Evolutionary conservation across 495 filamentous ascomycete species (phyloP), one percentile per base, ranked within the genome.

Genomic region (Durotheca rogersii): DNA sequence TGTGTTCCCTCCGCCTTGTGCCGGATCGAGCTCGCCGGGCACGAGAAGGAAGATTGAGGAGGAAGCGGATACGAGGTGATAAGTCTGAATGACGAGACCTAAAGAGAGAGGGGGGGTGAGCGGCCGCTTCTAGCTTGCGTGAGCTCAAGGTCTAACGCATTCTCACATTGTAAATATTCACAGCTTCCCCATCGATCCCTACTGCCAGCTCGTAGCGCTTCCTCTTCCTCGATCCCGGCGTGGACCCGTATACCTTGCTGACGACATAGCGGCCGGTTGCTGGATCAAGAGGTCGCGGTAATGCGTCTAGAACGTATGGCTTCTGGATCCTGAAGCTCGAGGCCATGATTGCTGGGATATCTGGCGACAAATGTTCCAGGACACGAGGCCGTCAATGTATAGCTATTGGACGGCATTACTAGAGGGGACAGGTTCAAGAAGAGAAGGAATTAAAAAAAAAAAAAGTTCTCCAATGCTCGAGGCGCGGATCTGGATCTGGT

Each of bases 101-200:
- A n/a, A n/a, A n/a, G 56, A 3, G 50, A n/a, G 9, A 23, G 20
- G 35, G 72, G 53, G 66, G 49, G 53, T 27, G n/a, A 35, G 18
- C n/a, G 2, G 30, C 2, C 7, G n/a, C 6, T 27, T 17, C 10
- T 9, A 29, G 1, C 10, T 9, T 19, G 1, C n/a, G 37, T 3
- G 18, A 11, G 17, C 31, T 25, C 15, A 33, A 5, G 1, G 2
- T 9, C 2, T 15, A 9, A 3, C 1, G 1, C 0, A 21, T 25
- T 41, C 56, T 54, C 25, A 98, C 92, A 77, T 96, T 86, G 71
- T 96, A 96, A 37, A 99, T 82, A 64, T 90, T 93, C 10, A 96
- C 77, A 10, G 88, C 85, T 62, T 96, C 90, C 45, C 90, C 90
- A 71, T 99, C 90, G 60, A 96, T 82, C 6, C 87, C 88, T 6